A percentile compares a stretch with the other conserved stretches of the same genome.
These are phyloP conservation scores for Triangularia verruculosa DNA, from an alignment of 2,329 filamentous ascomycete species.

Conservation along the genomic window DNA sequence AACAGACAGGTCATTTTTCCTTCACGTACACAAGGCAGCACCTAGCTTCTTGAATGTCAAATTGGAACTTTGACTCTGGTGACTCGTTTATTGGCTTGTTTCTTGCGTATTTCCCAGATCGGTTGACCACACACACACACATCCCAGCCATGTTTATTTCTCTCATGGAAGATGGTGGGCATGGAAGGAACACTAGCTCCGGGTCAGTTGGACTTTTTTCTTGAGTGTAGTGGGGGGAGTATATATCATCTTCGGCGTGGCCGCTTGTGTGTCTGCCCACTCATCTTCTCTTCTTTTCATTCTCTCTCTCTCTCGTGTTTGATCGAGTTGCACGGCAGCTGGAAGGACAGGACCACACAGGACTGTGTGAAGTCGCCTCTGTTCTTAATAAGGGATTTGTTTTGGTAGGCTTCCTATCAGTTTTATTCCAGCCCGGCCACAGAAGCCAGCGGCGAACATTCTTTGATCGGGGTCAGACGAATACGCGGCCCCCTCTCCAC, in stretches of 20 bases:
- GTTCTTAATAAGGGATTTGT: slow-evolving; percentile 12
- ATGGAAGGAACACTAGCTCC: background rate
- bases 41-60: background rate
- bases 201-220: background rate
- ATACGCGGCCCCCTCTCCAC: slow-evolving; percentile 2
- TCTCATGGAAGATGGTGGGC: slow-evolving; percentile 16
- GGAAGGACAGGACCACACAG: slow-evolving; percentile 11
- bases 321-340: slow-evolving; percentile 17
- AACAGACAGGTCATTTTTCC: slow-evolving; percentile 22
- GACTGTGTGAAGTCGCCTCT: slow-evolving; percentile 9
- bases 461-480: slow-evolving; percentile 15
- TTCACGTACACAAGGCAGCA: slow-evolving; percentile 5
- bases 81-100: slow-evolving; percentile 28
- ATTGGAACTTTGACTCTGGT: slow-evolving; percentile 30
- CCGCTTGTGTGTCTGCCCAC: slow-evolving; percentile 16
- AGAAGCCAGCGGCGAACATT: slow-evolving; percentile 30
- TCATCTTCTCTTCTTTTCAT: background rate
- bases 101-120: slow-evolving; percentile 12
- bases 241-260: slow-evolving; percentile 21
- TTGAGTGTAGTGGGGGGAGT: too few relatives aligned
- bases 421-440: background rate
- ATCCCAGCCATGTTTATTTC: slow-evolving; percentile 15
- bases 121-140: slow-evolving; percentile 14
- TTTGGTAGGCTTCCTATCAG: slow-evolving; percentile 20
- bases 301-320: background rate